phyloP scores from a whole-genome alignment of 2,329 filamentous ascomycete genomes.

The Phaeosphaeria sp. region DNA sequence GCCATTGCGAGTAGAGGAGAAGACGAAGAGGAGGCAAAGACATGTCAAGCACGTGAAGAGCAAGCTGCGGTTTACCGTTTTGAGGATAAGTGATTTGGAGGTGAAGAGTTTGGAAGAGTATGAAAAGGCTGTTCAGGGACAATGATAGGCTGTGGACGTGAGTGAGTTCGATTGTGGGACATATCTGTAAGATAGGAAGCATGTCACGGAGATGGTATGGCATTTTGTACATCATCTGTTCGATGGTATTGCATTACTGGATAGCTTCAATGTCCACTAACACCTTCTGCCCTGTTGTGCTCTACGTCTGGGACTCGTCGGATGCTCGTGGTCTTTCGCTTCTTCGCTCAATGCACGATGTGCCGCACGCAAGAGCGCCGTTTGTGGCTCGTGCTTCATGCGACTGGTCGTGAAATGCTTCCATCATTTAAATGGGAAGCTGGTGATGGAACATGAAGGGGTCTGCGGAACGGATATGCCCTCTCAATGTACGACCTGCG shows the following conservation, averaged over 20 bases:
- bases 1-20: constrained; percentile 62
- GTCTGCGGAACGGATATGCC: background rate
- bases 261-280: too few relatives aligned
- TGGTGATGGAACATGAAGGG: background rate
- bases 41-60: constrained; percentile 77
- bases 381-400: too few relatives aligned
- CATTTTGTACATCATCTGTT: background rate
- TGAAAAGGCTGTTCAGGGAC: constrained; percentile 42
- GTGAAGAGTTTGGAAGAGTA: constrained; percentile 66
- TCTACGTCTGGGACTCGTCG: too few relatives aligned
- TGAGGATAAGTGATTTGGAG: constrained; percentile 82
- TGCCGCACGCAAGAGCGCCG: too few relatives aligned
- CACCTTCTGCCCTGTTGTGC: too few relatives aligned
- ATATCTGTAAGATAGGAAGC: too few relatives aligned
- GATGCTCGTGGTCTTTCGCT: too few relatives aligned
- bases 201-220: too few relatives aligned
- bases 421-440: too few relatives aligned
- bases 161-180: background rate
- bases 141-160: constrained; percentile 1
- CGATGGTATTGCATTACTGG: background rate
- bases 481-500: constrained; percentile 46
- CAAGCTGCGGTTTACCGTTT: constrained; percentile 88
- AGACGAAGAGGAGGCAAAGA: constrained; percentile 70
- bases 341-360: too few relatives aligned
- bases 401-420: too few relatives aligned